Base-by-base conservation (phyloP, 2,329 filamentous ascomycete species). In the Fusarium praegraminearum region DNA sequence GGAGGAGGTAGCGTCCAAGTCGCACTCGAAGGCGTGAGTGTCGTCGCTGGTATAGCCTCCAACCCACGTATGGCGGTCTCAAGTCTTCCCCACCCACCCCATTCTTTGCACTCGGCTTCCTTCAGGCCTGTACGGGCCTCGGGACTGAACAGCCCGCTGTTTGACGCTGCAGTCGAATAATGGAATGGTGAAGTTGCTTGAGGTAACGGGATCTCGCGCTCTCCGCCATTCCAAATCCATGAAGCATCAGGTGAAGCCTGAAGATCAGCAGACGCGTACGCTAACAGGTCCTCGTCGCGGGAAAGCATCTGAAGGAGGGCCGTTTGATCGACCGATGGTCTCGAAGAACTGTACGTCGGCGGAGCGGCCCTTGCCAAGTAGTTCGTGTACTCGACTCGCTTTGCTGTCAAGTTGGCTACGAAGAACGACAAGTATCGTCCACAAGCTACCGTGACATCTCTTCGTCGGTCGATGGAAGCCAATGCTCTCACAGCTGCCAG, bases 341-440 rank as follows among this genome's bases (percentile, higher is more conserved):
- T 75, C 2, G 77, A 55, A 24, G 71, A 76, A 41, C 62, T 77
- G 43, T 71, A 80, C 44, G 71, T 73, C 3, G 78, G 76, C 1
- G 81, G 78, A 5, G 75, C 73, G 40, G 74, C 71, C 53, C 77
- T 76, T 3, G 78, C 70, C 20, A 85, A 67, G 53, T 82, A 81
- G 22, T 73, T 76, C 3, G 80, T 75, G 50, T 84, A 79, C 43
- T 88, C 85, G 11, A 79, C 77, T 30, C 84, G 82, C 71, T 87
- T 88, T 6, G 79, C 86, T 2, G 89, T 81, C 5, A 98, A 79
- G 8, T 85, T 83, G 6, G 89, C 88, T 8, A 95, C 80, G 77
- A 98, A 98, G 78, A 97, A 97, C 1, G 88, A 85, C 4, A 97
- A 81, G 74, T 94, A 92, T 15, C 93, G 89, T 2, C 94, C 94